These are phyloP conservation scores for Podospora fimiseda DNA, from an alignment of 495 filamentous ascomycete species.

Conservation along the genomic window DNA sequence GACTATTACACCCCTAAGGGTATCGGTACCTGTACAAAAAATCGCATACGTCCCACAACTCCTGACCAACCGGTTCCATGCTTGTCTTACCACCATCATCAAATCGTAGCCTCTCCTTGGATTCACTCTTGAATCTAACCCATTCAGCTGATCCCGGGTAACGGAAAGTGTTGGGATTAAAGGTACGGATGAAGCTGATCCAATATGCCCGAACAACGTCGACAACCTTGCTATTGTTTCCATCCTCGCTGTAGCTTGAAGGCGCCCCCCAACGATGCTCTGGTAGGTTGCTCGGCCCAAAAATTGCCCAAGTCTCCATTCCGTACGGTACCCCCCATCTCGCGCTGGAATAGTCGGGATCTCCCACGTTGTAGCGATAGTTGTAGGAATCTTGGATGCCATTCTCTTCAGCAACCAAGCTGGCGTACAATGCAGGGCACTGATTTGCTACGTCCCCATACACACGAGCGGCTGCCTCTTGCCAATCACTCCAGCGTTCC, in stretches of 20 bases:
- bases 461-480: constrained; percentile 50
- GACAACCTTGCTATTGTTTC: constrained; percentile 45
- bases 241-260: constrained; percentile 44
- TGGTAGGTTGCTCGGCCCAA: constrained; percentile 34
- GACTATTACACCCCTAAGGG: background rate
- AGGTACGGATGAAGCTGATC: constrained; percentile 59
- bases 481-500: no score
- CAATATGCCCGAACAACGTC: constrained; percentile 60
- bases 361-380: constrained; percentile 62
- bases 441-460: constrained; percentile 73
- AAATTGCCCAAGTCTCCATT: constrained; percentile 57
- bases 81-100: constrained; percentile 45
- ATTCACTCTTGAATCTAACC: constrained; percentile 25
- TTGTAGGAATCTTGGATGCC: constrained; percentile 44
- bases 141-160: constrained; percentile 20
- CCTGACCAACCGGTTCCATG: constrained; percentile 50
- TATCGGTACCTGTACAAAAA: constrained; percentile 34
- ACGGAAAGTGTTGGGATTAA: constrained; percentile 54
- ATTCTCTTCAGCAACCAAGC: constrained; percentile 33
- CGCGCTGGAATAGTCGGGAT: constrained; percentile 37
- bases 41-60: constrained; percentile 44
- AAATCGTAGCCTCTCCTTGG: constrained; percentile 46
- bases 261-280: constrained; percentile 27
- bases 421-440: constrained; percentile 58
- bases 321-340: constrained; percentile 60